phyloP scores from a whole-genome alignment of 805 yeast genomes.

The Ascoidea tarda region DNA sequence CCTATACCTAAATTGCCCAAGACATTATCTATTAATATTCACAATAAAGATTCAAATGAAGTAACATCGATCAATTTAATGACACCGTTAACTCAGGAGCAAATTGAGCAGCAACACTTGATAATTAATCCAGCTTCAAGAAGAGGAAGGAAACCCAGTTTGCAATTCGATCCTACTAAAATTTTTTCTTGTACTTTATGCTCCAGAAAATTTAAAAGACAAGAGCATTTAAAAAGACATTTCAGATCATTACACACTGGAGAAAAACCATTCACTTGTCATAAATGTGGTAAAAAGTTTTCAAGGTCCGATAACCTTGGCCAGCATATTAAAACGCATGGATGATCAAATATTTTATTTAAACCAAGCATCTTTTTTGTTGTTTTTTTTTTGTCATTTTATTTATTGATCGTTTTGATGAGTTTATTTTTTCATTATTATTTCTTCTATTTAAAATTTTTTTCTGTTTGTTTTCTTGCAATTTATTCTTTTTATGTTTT shows the following conservation, averaged over 20 bases:
- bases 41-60: background rate
- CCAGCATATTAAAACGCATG: constrained; percentile 40
- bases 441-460: too few species aligned
- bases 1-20: background rate
- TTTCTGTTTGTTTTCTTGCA: too few species aligned
- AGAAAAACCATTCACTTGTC: constrained; percentile 57
- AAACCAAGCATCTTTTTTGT: too few species aligned
- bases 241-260: constrained; percentile 59
- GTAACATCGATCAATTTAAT: background rate
- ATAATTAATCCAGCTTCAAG: constrained; percentile 22
- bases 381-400: too few species aligned
- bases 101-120: background rate
- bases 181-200: constrained; percentile 53
- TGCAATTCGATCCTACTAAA: constrained; percentile 41
- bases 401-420: too few species aligned
- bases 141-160: constrained; percentile 53
- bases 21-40: background rate
- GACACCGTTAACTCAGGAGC: background rate
- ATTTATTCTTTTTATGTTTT: too few species aligned
- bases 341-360: background rate
- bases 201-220: constrained; percentile 53
- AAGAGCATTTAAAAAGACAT: constrained; percentile 67
- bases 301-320: constrained; percentile 53
- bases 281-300: constrained; percentile 46
- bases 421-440: too few species aligned